Base-by-base conservation (phyloP, 306 rosid species). In the Corylus avellana region DNA sequence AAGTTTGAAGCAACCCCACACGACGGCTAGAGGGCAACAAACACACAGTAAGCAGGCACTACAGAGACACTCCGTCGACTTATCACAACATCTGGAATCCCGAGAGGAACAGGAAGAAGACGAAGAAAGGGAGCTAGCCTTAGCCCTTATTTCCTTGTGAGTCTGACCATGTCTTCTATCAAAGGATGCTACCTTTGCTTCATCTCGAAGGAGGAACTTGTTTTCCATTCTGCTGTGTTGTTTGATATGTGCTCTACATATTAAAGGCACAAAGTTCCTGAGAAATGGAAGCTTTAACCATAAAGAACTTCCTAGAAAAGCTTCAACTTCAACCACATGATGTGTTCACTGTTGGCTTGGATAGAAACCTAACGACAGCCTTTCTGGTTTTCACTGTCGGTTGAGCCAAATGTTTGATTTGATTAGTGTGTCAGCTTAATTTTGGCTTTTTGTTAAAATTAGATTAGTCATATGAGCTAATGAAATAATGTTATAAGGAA, bases 21-120 rank as follows among this genome's bases (percentile, higher is more conserved):
- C 69, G n/a, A 76, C 44, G 3, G 89, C 81, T 46, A 89, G 7
- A 1, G 95, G 95, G 76, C 91, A 89, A 55, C 82, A 85, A 29
- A 87, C 53, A 80, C 89, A 90, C 7, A 87, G 84, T 54, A 86
- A 39, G 76, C 95, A 90, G 66, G 88, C 79, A 3, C 85, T 89
- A 48, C 93, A 89, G 9, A 85, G 32, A 37, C 80, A 85, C 75
- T 87, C 90, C 0, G 76, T 53, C 53, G 81, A 10, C 17, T 78
- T 84, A 42, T 82, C 88, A 44, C 80, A 76, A 74, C 77, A 72
- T 39, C 68, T 84, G 1, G 85, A 48, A 18, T 57, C 86, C 74
- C 81, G 62, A 56, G 25, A 25, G 12, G 53, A 11, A 49, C 53
- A 9, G 66, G 37, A 58, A 58, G 6, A 20, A 1, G 71, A 3